Evolutionary conservation across 1,139 yeast genomes (phyloP), one percentile per base, ranked within the genome.

Genomic region (Sugiyamaella sp.): DNA sequence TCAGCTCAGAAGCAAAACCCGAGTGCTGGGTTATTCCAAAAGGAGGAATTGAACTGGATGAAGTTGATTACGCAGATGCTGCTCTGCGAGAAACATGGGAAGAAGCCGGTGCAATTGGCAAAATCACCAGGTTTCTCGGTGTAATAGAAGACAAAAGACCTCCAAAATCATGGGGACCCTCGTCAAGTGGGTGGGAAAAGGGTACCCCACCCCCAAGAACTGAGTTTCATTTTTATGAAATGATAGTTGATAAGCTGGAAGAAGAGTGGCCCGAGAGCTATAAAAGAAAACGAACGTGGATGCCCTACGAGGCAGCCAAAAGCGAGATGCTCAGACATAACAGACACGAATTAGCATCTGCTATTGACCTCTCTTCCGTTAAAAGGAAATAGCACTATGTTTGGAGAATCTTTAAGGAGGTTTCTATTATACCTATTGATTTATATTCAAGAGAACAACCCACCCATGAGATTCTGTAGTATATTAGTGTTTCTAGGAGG

Each of bases 31-130:
- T 95, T 12, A 71, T 93, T 9, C 99, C 99, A 2, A 95, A 93
- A 66, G 99, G 99, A 29, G 99, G 99, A 0, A 84, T 91, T 51
- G 99, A 93, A 69, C 67, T 70, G 41, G 99, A 93, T 68, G 99
- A 93, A 66, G 75, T 80, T 1, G 80, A 78, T 17, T 62, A 62
- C 32, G 64, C 63, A 53, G 68, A 71, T 51, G 64, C 89, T 5
- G 98, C 98, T 0, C 74, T 79, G 14, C 75, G 99, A 56, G 99
- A 93, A 68, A 88, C 96, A 0, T 93, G 99, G 99, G 99, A 93
- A 70, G 99, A 93, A 70, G 95, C 96, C 0, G 99, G 99, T 0
- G 88, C 86, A 25, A 80, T 80, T 41, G 96, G 97, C 3, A 73
- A 69, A 16, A 77, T 89, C 12, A 63, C 75, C 1, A 62, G 66